Evolutionary conservation across 495 filamentous ascomycete genomes (phyloP), one percentile per base, ranked within the genome.

Genomic region (Melanomma pulvis-pyrius): DNA sequence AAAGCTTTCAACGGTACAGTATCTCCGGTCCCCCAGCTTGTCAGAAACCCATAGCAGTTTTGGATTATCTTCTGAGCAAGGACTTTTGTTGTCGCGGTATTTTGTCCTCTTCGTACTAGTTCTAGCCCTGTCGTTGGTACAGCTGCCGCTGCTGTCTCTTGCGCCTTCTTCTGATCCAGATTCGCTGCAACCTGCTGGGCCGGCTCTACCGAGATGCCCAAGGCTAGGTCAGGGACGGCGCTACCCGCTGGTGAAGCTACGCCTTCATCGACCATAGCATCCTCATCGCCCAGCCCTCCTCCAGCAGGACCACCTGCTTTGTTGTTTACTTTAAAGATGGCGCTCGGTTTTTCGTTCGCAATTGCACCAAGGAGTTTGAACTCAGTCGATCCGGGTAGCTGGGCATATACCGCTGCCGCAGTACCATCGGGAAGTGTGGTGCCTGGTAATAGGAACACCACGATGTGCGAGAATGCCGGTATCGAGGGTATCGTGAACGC

Each of bases 31-130:
- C 78, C 82, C 82, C 96, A 98, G 70, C 92, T 90, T 24, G 93
- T 87, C 48, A 99, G 80, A 75, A 96, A 98, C 76, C 98, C 97
- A 71, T 97, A 99, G n/a, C 92, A 93, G 75, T 96, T 96, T 67
- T 88, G 87, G 68, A 98, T 97, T 63, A 99, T 97, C 61, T 91
- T 79, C 79, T 96, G 92, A 53, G 94, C 94, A 17, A 99, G 80
- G 26, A 89, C 79, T 71, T 92, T 85, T 12, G 91, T 93, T 36
- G 82, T 78, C 4, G 85, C 74, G 25, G 78, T 74, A 62, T 72
- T 46, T 36, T 58, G 11, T 25, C 30, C 66, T 8, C 44, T 22
- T 52, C 24, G 57, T 6, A 74, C 59, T 30, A 72, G 34, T 63
- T 74, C 74, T 13, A 51, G 34, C 0, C 78, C 70, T 73, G 79